Base-by-base conservation (phyloP, 441 rosid genomes). In the Theobroma grandiflorum region DNA sequence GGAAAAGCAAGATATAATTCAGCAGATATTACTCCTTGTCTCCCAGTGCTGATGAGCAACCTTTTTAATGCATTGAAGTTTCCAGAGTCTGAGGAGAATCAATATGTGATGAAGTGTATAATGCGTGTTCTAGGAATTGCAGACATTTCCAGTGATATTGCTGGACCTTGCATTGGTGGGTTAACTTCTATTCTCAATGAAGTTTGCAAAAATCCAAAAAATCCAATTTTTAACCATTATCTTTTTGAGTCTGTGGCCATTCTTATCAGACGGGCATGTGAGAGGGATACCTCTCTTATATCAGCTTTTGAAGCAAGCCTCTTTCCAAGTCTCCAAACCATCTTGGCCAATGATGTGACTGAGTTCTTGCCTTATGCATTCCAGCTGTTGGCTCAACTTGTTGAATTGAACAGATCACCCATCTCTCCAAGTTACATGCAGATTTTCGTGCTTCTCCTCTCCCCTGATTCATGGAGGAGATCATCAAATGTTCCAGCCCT, bases 361-460 rank as follows among this genome's bases (percentile, higher is more conserved):
- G 99, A 96, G 88, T 96, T 96, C 87, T 88, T 96, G 87, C 98
- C 99, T 35, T 96, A 96, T 77, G 98, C 98, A 68, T 95, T 96
- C 88, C 98, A 96, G 90, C 89, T 95, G 62, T 86, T 95, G 84
- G 98, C 98, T 82, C 98, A 91, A 82, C 96, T 96, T 76, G 95
- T 96, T 77, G 98, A 95, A 86, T 79, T 93, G 82, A 96, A 89
- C 75, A 90, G 91, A 84, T 95, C 98, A 64, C 98, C 99, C 59
- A 83, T 96, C 58, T 81, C 97, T 7, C 86, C 91, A 5, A 91
- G 49, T 77, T 95, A 96, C 90, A 87, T 95, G 96, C 94, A 90
- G 82, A 90, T 96, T 76, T 96, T 96, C 81, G 66, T 75, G 64
- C 89, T 92, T 78, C 97, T 96, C 68, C 91, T 94, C 52, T 84